Conservation (phyloP, 1,139 yeast species). For the Nematodospora anomalae region DNA sequence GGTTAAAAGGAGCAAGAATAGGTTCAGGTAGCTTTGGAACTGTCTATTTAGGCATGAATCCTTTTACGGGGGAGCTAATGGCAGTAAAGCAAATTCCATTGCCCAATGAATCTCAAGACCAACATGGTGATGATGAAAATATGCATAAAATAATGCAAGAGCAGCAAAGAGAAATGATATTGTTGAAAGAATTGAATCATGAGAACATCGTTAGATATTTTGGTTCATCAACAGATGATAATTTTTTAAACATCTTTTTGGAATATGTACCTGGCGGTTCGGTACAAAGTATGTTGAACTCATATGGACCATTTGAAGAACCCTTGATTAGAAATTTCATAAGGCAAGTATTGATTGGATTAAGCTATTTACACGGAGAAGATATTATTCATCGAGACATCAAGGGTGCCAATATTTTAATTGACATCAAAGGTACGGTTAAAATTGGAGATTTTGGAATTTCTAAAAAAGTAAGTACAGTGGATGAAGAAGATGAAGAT, state of each 20-base stretch:
- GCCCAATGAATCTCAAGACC: constrained; percentile 41
- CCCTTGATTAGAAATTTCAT: constrained; percentile 82
- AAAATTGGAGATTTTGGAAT: constrained; percentile 95
- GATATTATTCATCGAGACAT: constrained; percentile 89
- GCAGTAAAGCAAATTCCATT: constrained; percentile 93
- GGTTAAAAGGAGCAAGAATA: constrained; percentile 91
- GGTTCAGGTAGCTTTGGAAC: constrained; percentile 96
- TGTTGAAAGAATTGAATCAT: constrained; percentile 79
- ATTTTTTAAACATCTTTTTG: constrained; percentile 74
- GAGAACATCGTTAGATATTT: constrained; percentile 89
- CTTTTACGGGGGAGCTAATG: constrained; percentile 91
- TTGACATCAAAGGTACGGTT: constrained; percentile 87
- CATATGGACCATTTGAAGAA: constrained; percentile 91
- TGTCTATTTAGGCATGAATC: constrained; percentile 89
- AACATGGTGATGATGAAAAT: constrained; percentile 31
- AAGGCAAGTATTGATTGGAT: constrained; percentile 79
- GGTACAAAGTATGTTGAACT: constrained; percentile 78
- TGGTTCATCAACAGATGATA: constrained; percentile 78
- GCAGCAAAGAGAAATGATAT: constrained; percentile 82
- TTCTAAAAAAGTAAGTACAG: constrained; percentile 63
- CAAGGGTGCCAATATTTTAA: constrained; percentile 88
- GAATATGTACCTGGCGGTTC: constrained; percentile 98
- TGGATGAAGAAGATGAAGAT: constrained; percentile 24
- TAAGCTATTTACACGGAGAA: constrained; percentile 75
- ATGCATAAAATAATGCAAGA: constrained; percentile 68